Base-by-base conservation (phyloP, 345 rosid species). In the Populus deltoides region DNA sequence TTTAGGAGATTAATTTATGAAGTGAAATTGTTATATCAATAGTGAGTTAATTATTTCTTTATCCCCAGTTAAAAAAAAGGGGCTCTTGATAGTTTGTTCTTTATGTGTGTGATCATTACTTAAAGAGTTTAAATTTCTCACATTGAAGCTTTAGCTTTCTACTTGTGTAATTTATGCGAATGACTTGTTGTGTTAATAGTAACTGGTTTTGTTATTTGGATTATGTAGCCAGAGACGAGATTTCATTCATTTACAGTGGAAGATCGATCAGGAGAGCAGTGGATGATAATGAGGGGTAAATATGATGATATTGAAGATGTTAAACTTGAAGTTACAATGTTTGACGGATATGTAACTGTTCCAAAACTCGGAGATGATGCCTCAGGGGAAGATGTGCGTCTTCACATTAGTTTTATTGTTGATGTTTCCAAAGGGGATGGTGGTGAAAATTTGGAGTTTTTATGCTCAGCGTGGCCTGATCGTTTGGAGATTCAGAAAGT, bases 391-490 rank as follows among this genome's bases (percentile, higher is more conserved):
- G 86, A 89, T 70, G 65, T 85, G 43, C 82, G 85, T 31, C 90
- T 87, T 77, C 94, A 90, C 75, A 80, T 91, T 25, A 89, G 90
- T 81, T 65, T 93, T 70, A 80, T 90, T 39, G 85, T 90, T 43
- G 89, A 85, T 78, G 77, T 92, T 13, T 82, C 83, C 70, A 92
- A 87, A 83, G 61, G 38, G 49, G 86, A 86, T 65, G 85, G 85
- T 11, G 84, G 80, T 59, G 82, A 80, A 57, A 83, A 61, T 5
- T 65, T 89, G 49, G 89, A 89, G 80, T 87, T 91, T 6, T 71
- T 85, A 18, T 93, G 97, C 82, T 88, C 97, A 0, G 91, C 90
- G 1, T 91, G 94, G 94, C 93, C 95, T 41, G 86, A 87, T 80
- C 79, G 87, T 71, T 74, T 90, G 45, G 89, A 87, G 85, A 84